Percentiles rank a stretch among this genome's conserved stretches.
phyloP scores from a whole-genome alignment of 352 stramenopile genomes.

The Thalassiosira mediterranea region DNA sequence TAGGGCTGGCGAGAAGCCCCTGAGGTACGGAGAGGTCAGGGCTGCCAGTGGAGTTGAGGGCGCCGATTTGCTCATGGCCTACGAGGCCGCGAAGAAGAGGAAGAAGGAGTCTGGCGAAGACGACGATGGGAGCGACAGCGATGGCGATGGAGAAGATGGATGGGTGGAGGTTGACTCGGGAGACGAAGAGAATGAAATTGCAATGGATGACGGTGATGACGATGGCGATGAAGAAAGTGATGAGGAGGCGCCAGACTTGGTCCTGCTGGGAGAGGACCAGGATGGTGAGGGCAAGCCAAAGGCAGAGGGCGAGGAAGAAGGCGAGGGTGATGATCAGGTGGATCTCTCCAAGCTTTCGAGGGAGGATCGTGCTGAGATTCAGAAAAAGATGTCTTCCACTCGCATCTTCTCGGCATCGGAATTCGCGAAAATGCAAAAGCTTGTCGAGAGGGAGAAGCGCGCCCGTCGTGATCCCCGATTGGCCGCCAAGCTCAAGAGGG shows the following conservation, averaged over 20 bases:
- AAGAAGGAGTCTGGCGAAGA: constrained; percentile 68
- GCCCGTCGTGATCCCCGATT: constrained; percentile 69
- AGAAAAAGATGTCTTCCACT: constrained; percentile 76
- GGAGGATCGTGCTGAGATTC: constrained; percentile 86
- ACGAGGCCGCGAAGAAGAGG: constrained; percentile 75
- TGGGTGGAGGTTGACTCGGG: constrained; percentile 48
- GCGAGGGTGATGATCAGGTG: constrained; percentile 42
- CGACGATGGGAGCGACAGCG: constrained; percentile 50
- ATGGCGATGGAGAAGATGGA: constrained; percentile 58
- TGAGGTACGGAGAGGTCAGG: constrained; percentile 89
- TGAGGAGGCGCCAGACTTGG: constrained; percentile 58
- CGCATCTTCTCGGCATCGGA: constrained; percentile 77
- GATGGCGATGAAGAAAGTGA: constrained; percentile 68
- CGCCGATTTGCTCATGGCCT: constrained; percentile 92
- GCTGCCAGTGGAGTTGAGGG: constrained; percentile 93
- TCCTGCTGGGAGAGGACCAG: constrained; percentile 45
- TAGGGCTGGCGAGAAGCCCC: constrained; percentile 85
- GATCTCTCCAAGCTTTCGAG: constrained; percentile 83
- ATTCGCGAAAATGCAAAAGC: constrained; percentile 82
- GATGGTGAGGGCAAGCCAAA: constrained; percentile 14
- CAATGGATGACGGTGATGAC: constrained; percentile 27
- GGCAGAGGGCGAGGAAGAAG: constrained; percentile 21
- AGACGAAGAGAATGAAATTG: constrained; percentile 38
- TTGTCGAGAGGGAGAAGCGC: constrained; percentile 74
- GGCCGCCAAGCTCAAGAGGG: constrained; percentile 72